phyloP scores from a whole-genome alignment of 805 yeast species.

The Cyberlindnera sargentensis region DNA sequence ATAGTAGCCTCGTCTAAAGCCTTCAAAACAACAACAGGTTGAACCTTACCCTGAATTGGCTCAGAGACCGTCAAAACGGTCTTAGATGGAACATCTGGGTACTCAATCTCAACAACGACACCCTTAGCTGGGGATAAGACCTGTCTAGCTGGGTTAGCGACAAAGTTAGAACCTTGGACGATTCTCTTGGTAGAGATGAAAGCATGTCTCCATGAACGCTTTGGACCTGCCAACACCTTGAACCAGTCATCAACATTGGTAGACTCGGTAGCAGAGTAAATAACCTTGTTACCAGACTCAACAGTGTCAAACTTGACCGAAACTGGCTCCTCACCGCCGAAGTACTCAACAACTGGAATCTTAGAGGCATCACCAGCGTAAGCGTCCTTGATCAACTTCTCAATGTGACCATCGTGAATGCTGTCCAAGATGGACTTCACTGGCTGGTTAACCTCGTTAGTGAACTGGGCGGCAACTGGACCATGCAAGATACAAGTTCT shows the following conservation, averaged over 20 bases:
- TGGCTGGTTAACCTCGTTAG: constrained; percentile 85
- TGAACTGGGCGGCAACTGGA: constrained; percentile 94
- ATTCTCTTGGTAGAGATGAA: constrained; percentile 70
- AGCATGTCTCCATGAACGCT: constrained; percentile 86
- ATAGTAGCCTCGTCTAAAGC: constrained; percentile 46
- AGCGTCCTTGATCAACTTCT: constrained; percentile 54
- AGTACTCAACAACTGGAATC: constrained; percentile 86
- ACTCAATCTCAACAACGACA: constrained; percentile 52
- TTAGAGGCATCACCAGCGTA: constrained; percentile 63
- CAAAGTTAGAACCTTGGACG: constrained; percentile 81
- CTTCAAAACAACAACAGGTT: constrained; percentile 59
- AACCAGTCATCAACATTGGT: constrained; percentile 54
- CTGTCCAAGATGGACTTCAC: constrained; percentile 82
- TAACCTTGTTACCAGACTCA: constrained; percentile 26
- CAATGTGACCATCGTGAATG: constrained; percentile 87
- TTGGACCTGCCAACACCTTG: constrained; percentile 68
- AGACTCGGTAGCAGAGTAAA: constrained; percentile 33
- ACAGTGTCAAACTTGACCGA: constrained; percentile 28
- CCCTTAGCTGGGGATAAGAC: constrained; percentile 71
- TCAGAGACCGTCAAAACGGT: constrained; percentile 63
- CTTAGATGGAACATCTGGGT: constrained; percentile 44
- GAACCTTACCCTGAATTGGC: constrained; percentile 60
- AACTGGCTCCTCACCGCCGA: constrained; percentile 58
- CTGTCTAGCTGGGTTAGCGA: constrained; percentile 69
- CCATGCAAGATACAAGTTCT: constrained; percentile 99